Conservation (phyloP, 768 basidiomycete species). For the Serendipita sp. region DNA sequence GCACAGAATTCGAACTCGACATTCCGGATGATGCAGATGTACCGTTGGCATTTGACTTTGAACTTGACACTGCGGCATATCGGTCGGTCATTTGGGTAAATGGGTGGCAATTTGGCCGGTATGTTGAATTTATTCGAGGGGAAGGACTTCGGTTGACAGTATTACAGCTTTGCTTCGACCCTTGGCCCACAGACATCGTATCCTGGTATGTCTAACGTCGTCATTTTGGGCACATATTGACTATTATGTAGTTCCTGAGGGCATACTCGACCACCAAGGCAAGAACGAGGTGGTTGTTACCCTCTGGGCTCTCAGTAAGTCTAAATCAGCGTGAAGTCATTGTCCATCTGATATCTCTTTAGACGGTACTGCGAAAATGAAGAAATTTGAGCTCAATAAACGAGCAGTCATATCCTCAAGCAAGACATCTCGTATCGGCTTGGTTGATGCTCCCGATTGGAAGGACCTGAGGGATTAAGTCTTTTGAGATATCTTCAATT, state of each 20-base stretch:
- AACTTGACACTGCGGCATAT: constrained; percentile 13
- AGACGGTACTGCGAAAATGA: not conserved
- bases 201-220: not conserved
- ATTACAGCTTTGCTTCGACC: not conserved
- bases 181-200: not conserved
- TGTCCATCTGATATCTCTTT: not conserved
- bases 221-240: not conserved
- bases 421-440: not conserved
- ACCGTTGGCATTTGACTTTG: constrained; percentile 16
- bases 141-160: not conserved
- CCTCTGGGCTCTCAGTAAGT: constrained; percentile 15
- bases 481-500: too few relatives aligned
- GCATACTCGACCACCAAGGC: constrained; percentile 18
- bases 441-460: not conserved
- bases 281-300: constrained; percentile 15
- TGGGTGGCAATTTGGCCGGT: constrained; percentile 20
- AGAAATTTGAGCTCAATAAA: not conserved
- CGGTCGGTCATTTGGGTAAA: constrained; percentile 16
- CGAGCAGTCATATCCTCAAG: not conserved
- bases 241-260: constrained; percentile 14
- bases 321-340: not conserved
- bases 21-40: constrained; percentile 15
- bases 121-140: constrained; percentile 9
- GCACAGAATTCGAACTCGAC: constrained; percentile 17
- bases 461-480: not conserved